Percentiles rank a stretch among this genome's conserved stretches.
Conservation (phyloP, 164 flowering plant species). For the Tinospora cordifolia region DNA sequence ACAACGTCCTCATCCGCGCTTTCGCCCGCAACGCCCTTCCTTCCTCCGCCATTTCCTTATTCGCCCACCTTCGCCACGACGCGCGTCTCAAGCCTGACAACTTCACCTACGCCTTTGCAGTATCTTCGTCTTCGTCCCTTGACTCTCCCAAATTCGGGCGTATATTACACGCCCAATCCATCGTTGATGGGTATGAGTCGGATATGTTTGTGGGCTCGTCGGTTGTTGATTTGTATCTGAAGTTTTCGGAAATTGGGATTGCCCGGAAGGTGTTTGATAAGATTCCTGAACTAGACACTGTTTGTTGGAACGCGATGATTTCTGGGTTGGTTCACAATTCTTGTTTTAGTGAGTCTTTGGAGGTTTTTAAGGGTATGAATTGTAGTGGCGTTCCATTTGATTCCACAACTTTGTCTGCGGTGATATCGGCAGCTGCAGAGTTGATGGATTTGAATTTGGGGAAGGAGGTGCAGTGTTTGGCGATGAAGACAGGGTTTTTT, state of each 20-base stretch:
- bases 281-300: conserved; percentile 58
- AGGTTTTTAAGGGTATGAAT: conserved; percentile 46
- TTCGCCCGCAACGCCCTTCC: conserved; percentile 34
- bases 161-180: conserved; percentile 49
- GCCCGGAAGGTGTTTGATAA: conserved; percentile 66
- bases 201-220: conserved; percentile 67
- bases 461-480: conserved; percentile 58
- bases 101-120: conserved; percentile 54
- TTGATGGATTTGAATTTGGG: conserved; percentile 57
- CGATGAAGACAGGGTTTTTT: conserved; percentile 44
- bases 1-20: conserved; percentile 64
- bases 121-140: conserved; percentile 32
- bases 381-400: conserved; percentile 31
- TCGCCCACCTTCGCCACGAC: conserved; percentile 29
- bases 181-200: conserved; percentile 48
- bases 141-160: conserved; percentile 28
- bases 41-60: conserved; percentile 39
- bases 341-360: conserved; percentile 37
- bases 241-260: conserved; percentile 27
- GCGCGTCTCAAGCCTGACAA: conserved; percentile 47
- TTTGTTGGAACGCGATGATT: conserved; percentile 72
- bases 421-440: conserved; percentile 66
- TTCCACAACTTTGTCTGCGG: conserved; percentile 54
- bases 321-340: conserved; percentile 61
- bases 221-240: conserved; percentile 46